Evolutionary conservation across 495 filamentous ascomycete species (phyloP).

Genomic region (Venustampulla echinocandica): DNA sequence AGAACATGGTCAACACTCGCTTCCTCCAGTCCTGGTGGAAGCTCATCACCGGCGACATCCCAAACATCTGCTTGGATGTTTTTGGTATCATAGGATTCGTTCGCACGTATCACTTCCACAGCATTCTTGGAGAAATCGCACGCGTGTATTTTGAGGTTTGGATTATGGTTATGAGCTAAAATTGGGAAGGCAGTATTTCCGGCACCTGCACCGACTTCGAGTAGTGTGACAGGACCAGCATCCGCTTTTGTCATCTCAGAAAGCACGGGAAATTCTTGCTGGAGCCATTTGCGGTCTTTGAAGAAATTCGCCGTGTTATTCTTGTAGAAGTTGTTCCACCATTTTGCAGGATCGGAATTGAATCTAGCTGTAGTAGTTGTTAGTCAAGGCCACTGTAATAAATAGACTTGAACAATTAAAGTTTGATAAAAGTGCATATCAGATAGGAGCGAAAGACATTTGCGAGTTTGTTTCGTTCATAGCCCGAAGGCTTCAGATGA

Average conservation of each 20-base stretch:
- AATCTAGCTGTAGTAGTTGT: conserved; percentile 44
- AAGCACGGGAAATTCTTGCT: conserved; percentile 87
- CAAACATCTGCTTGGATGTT: conserved; percentile 81
- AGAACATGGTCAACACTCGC: conserved; percentile 80
- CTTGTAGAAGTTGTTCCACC: conserved; percentile 95
- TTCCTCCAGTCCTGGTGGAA: conserved; percentile 69
- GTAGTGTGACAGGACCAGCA: conserved; percentile 52
- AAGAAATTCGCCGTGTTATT: conserved; percentile 96
- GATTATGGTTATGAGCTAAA: conserved; percentile 70
- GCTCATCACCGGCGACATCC: conserved; percentile 62
- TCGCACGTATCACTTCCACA: conserved; percentile 74
- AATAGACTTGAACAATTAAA: background rate
- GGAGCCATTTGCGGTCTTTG: conserved; percentile 95
- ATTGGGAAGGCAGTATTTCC: conserved; percentile 95
- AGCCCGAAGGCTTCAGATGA: conserved; percentile 45
- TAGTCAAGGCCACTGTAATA: background rate
- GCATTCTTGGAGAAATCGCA: conserved; percentile 91
- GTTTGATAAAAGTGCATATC: conserved; percentile 24
- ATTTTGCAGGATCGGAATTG: conserved; percentile 81
- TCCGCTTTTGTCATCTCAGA: conserved; percentile 54
- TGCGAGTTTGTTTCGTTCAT: conserved; percentile 40
- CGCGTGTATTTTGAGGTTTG: conserved; percentile 69
- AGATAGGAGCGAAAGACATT: conserved; percentile 61
- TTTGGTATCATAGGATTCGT: conserved; percentile 52
- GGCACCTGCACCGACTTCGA: conserved; percentile 92